Conservation (phyloP, 23 red algal genomes). For the Gracilaria domingensis region DNA sequence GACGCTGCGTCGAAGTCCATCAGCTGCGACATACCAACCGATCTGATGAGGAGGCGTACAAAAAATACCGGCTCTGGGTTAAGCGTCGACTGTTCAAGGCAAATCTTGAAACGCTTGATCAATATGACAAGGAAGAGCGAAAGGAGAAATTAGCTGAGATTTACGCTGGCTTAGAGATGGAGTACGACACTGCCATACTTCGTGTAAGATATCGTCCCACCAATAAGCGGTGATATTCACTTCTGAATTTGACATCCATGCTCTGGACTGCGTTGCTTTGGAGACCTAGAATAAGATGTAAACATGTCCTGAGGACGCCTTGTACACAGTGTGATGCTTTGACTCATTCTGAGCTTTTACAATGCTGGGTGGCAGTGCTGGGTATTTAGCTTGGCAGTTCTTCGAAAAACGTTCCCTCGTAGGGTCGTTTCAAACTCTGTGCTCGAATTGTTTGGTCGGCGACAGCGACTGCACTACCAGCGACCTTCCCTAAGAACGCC, state of each 20-base stretch:
- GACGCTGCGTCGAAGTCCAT: constrained; percentile 76
- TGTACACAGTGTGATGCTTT: not conserved
- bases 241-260: not conserved
- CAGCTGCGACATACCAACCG: constrained; percentile 54
- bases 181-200: constrained; percentile 54
- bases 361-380: not conserved
- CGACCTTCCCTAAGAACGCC: constrained; percentile 49
- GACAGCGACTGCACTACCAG: constrained; percentile 35
- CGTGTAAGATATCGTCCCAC: constrained; percentile 6
- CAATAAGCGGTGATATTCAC: not conserved
- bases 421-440: constrained; percentile 24
- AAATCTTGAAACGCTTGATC: constrained; percentile 61
- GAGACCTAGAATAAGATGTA: not conserved
- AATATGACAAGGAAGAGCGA: constrained; percentile 57
- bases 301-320: not conserved
- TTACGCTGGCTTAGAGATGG: constrained; percentile 69
- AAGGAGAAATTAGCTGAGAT: constrained; percentile 79
- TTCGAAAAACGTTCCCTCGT: constrained; percentile 58
- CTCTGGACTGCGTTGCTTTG: not conserved
- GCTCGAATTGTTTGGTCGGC: constrained; percentile 32
- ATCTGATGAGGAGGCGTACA: constrained; percentile 51
- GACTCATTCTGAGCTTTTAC: not conserved
- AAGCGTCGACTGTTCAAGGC: constrained; percentile 77
- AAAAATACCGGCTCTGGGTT: constrained; percentile 73
- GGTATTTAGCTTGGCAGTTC: constrained; percentile 13